These are phyloP conservation scores for Fusarium burgessii DNA, from an alignment of 2,329 filamentous ascomycete genomes.

Conservation along the genomic window DNA sequence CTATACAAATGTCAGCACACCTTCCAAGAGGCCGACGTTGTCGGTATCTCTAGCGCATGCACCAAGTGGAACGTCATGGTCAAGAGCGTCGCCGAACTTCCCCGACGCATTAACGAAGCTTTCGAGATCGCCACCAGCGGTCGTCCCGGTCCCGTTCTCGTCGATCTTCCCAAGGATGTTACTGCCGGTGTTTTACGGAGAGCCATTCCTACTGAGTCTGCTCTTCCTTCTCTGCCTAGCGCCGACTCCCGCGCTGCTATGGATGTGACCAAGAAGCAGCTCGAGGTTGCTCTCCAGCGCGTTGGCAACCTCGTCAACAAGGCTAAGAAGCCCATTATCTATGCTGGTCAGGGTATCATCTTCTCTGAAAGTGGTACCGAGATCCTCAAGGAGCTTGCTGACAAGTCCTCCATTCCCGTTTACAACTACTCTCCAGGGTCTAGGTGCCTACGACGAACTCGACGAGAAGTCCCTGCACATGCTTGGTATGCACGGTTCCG, in stretches of 20 bases:
- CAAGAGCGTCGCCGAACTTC: conserved; percentile 91
- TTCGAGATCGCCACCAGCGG: conserved; percentile 98
- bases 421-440: conserved; percentile 93
- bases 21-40: conserved; percentile 88
- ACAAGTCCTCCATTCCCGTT: conserved; percentile 95
- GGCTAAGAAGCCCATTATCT: conserved; percentile 94
- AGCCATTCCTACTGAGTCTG: conserved; percentile 82
- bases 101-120: conserved; percentile 94
- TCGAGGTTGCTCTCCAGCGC: conserved; percentile 78
- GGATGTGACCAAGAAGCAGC: conserved; percentile 77
- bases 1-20: conserved; percentile 95
- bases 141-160: conserved; percentile 91
- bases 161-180: conserved; percentile 96
- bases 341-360: conserved; percentile 91
- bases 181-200: conserved; percentile 85
- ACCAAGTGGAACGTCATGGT: conserved; percentile 99
- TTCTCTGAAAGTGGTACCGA: conserved; percentile 81
- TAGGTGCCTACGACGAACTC: conserved; percentile 92
- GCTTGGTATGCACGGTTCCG: conserved; percentile 98
- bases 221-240: conserved; percentile 83
- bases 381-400: conserved; percentile 85
- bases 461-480: conserved; percentile 96
- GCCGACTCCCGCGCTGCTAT: conserved; percentile 84
- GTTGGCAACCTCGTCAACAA: conserved; percentile 87
- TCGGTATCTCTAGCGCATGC: conserved; percentile 82